Evolutionary conservation across 2,329 filamentous ascomycete species (phyloP), one percentile per base, ranked within the genome.

Genomic region (Colletotrichum shisoi): DNA sequence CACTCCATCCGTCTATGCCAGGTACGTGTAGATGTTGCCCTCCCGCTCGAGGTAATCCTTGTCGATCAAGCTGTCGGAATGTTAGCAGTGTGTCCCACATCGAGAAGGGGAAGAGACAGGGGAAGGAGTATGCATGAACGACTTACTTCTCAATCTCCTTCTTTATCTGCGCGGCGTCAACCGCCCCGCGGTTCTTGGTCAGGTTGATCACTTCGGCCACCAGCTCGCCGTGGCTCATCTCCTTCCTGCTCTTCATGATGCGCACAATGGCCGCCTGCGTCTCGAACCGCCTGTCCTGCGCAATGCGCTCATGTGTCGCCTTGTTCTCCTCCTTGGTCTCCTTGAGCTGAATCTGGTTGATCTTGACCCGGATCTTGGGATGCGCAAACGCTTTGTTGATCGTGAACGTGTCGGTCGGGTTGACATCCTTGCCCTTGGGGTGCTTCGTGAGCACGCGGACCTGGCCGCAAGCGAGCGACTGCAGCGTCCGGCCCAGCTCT

Each of bases 291-390:
- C 95, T 84, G 75, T 99, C 95, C 59, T 91, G 91, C 0, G 89
- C 90, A 4, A 99, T 92, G 49, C 93, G 87, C 78, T 97, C 91
- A 78, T 98, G 93, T 1, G 94, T 98, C 73, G 91, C 92, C 78
- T 93, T 91, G 80, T 97, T 97, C 79, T 99, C 95, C 74, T 94
- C 91, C 73, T 91, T 91, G 0, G 95, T 98, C 80, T 99, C 95
- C 79, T 95, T 96, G 57, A 97, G 86, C 79, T 99, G 95, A 72
- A 99, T 95, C 79, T 97, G 94, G 80, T 98, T 99, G 82, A 99
- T 97, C 82, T 99, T 99, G 80, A 99, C 89, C 63, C 93, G 89
- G 78, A 92, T 91, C 78, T 95, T 96, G 21, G 89, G 85, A 74
- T 97, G 91, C 2, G 81, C 81, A 78, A 99, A 99, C 17, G 77